Percentiles rank a stretch among this genome's conserved stretches.
Evolutionary conservation across 768 basidiomycete species (phyloP).

Genomic region (Cystobasidium onofrii): DNA sequence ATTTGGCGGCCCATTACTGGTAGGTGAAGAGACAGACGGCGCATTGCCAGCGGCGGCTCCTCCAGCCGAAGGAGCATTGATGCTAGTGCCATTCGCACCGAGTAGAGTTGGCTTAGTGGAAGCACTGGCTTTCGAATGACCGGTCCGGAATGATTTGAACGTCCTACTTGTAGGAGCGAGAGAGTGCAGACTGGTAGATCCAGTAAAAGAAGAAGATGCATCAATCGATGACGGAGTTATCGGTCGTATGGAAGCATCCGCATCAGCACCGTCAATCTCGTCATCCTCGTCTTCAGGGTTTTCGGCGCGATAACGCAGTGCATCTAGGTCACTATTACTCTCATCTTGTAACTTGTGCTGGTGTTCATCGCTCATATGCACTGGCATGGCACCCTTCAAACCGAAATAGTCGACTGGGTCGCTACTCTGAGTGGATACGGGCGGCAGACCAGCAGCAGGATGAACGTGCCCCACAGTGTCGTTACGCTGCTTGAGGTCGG

Average conservation of each 20-base stretch:
- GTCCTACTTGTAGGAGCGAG: constrained; percentile 22
- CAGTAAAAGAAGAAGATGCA: constrained; percentile 16
- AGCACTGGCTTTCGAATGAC: constrained; percentile 1
- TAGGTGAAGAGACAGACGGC: not conserved
- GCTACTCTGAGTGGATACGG: not conserved
- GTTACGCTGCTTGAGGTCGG: not conserved
- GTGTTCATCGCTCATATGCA: not conserved
- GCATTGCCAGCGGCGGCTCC: not conserved
- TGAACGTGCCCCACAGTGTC: not conserved
- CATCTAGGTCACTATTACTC: not conserved
- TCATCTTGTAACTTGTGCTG: not conserved
- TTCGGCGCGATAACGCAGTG: not conserved
- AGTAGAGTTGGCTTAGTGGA: constrained; percentile 14
- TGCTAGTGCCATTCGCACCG: not conserved
- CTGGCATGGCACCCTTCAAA: not conserved
- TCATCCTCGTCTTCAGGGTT: constrained; percentile 1
- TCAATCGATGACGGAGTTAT: constrained; percentile 20
- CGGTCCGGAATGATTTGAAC: constrained; percentile 21
- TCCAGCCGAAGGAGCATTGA: not conserved
- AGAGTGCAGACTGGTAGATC: constrained; percentile 14
- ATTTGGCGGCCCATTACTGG: no score
- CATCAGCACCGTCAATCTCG: constrained; percentile 5
- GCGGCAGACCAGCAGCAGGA: not conserved
- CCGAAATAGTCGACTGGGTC: not conserved
- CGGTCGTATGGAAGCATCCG: constrained; percentile 15